These are phyloP conservation scores for Colletotrichum sansevieriae DNA, from an alignment of 2,329 filamentous ascomycete genomes.

Conservation along the genomic window DNA sequence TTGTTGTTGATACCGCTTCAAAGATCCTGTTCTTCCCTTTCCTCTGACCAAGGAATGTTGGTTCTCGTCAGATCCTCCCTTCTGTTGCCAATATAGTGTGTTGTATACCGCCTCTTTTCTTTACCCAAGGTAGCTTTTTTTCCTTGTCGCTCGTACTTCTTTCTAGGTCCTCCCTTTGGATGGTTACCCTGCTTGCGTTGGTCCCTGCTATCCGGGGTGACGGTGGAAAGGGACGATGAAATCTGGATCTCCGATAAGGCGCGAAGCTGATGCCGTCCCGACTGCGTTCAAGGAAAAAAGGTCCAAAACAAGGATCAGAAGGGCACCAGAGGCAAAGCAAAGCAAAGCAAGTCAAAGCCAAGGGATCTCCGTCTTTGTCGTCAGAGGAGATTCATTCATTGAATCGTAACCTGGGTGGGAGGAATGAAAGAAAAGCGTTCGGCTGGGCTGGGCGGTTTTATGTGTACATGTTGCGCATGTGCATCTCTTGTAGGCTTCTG, in stretches of 20 bases:
- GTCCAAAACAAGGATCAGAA: constrained; percentile 14
- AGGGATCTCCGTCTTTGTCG: constrained; percentile 31
- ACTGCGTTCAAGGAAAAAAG: constrained; percentile 24
- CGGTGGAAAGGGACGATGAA: constrained; percentile 2
- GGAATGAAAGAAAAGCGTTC: constrained; percentile 41
- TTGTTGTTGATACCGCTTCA: constrained; percentile 2
- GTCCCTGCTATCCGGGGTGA: neutral
- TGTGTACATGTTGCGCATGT: constrained; percentile 41
- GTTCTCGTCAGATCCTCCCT: constrained; percentile 17
- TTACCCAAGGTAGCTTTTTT: constrained; percentile 3
- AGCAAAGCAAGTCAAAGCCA: constrained; percentile 33
- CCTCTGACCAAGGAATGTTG: neutral
- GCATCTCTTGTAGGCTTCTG: constrained; percentile 25
- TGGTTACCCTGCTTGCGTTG: neutral
- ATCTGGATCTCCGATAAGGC: neutral
- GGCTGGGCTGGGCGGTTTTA: constrained; percentile 38
- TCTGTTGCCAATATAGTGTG: neutral
- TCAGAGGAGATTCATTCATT: constrained; percentile 29
- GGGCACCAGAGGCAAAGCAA: constrained; percentile 1
- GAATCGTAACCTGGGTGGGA: constrained; percentile 19
- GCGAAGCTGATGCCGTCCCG: constrained; percentile 18
- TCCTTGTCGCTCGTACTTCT: constrained; percentile 10
- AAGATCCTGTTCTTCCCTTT: neutral
- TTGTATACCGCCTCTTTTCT: constrained; percentile 14
- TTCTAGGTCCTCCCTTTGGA: constrained; percentile 4